A percentile compares a stretch with the other conserved stretches of the same genome.
These are phyloP conservation scores for Stipa capillata DNA, from an alignment of 176 grass and related monocot genomes.

Conservation along the genomic window DNA sequence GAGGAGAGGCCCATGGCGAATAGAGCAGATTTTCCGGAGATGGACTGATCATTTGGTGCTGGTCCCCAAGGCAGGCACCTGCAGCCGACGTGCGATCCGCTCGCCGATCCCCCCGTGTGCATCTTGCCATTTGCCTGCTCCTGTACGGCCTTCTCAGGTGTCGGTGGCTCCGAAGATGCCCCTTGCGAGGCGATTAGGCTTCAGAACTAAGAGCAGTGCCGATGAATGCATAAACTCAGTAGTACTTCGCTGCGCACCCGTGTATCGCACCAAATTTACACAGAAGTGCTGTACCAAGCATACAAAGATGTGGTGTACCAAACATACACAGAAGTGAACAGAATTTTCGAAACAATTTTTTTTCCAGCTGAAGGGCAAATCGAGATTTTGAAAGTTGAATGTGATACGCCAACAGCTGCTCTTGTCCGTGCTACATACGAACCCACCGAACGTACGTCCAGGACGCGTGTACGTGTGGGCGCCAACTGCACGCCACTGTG, in stretches of 20 bases:
- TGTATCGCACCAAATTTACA: too few species aligned
- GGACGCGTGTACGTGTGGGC: not conserved
- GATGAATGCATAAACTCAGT: too few species aligned
- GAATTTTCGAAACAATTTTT: too few species aligned
- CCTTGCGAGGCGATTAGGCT: not conserved
- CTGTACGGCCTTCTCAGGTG: not conserved
- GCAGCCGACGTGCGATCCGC: not conserved
- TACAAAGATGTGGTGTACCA: too few species aligned
- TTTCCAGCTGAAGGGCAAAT: not conserved
- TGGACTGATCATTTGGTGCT: not conserved
- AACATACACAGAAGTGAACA: too few species aligned
- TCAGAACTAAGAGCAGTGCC: too few species aligned
- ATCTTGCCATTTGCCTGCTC: not conserved
- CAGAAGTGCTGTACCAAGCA: too few species aligned
- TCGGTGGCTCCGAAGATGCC: not conserved
- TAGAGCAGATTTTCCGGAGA: not conserved
- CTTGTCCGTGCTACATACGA: not conserved
- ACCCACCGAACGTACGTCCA: not conserved
- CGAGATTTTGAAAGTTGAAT: not conserved
- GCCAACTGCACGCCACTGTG: too few species aligned
- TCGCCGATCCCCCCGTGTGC: not conserved
- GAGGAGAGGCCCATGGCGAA: slow-evolving; percentile 2
- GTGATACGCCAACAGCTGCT: not conserved
- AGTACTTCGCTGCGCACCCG: too few species aligned
- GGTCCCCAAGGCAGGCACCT: slow-evolving; percentile 1